A percentile compares a stretch with the other conserved stretches of the same genome.
phyloP scores from a whole-genome alignment of 2,329 filamentous ascomycete genomes.

The Verticillium tricorpus region DNA sequence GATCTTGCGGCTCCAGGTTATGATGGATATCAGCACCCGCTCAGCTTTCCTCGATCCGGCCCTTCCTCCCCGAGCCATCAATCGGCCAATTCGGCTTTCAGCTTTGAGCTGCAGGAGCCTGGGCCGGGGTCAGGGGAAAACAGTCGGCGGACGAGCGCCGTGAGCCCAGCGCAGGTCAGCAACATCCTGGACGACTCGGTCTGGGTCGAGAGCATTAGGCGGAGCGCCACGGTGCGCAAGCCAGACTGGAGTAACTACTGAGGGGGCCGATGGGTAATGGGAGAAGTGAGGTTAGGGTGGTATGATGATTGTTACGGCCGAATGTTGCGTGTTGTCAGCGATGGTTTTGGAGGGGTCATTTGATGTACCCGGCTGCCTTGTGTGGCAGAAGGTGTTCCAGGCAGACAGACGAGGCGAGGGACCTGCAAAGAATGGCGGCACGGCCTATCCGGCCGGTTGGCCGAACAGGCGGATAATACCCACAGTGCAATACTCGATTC shows the following conservation, averaged over 20 bases:
- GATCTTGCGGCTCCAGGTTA: conserved; percentile 7
- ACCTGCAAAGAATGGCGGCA: not conserved
- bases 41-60: conserved; percentile 48
- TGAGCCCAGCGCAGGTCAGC: conserved; percentile 73
- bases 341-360: not conserved
- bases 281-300: not conserved
- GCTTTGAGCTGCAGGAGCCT: conserved; percentile 51
- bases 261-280: not conserved
- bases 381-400: not conserved
- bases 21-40: conserved; percentile 40
- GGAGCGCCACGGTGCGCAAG: conserved; percentile 69
- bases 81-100: conserved; percentile 50
- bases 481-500: not conserved
- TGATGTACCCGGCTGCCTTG: too few species aligned
- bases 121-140: conserved; percentile 30
- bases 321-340: not conserved
- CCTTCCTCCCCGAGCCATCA: conserved; percentile 33
- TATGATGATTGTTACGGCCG: not conserved
- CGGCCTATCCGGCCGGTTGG: not conserved
- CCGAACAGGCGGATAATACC: not conserved
- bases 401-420: not conserved
- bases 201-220: conserved; percentile 88
- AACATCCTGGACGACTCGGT: conserved; percentile 83
- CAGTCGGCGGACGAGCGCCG: conserved; percentile 61
- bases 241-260: conserved; percentile 20